Evolutionary conservation across 345 rosid species (phyloP).

Genomic region (Pistacia integerrima): DNA sequence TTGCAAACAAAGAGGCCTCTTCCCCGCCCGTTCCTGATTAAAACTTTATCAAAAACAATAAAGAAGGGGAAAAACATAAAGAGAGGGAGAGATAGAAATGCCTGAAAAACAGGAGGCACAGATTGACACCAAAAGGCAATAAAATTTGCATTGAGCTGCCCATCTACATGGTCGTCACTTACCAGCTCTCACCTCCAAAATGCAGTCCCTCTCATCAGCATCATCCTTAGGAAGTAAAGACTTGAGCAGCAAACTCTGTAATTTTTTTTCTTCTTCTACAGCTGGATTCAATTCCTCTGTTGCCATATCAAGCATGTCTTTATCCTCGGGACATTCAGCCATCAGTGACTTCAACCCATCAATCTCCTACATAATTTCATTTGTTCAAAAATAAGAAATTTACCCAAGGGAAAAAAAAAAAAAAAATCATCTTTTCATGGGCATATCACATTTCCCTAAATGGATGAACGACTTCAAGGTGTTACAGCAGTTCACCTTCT

Average conservation of each 20-base stretch:
- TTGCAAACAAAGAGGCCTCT: constrained; percentile 96
- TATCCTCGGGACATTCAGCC: constrained; percentile 63
- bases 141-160: background rate
- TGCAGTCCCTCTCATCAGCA: constrained; percentile 94
- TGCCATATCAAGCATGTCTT: constrained; percentile 83
- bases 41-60: constrained; percentile 13
- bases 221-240: constrained; percentile 94
- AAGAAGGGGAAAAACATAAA: constrained; percentile 9
- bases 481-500: constrained; percentile 51
- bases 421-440: background rate
- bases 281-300: constrained; percentile 61
- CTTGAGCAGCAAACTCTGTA: constrained; percentile 73
- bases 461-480: background rate
- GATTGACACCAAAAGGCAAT: background rate
- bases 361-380: constrained; percentile 57
- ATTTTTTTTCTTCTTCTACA: constrained; percentile 62
- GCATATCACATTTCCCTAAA: background rate
- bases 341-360: constrained; percentile 68
- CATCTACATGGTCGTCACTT: constrained; percentile 9
- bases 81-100: constrained; percentile 4
- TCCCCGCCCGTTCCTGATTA: constrained; percentile 87
- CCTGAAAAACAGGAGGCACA: background rate
- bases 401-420: background rate
- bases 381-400: constrained; percentile 5
- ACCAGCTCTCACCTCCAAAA: constrained; percentile 99